Evolutionary conservation across 345 rosid species (phyloP).

Genomic region (Bruguiera gymnorhiza): DNA sequence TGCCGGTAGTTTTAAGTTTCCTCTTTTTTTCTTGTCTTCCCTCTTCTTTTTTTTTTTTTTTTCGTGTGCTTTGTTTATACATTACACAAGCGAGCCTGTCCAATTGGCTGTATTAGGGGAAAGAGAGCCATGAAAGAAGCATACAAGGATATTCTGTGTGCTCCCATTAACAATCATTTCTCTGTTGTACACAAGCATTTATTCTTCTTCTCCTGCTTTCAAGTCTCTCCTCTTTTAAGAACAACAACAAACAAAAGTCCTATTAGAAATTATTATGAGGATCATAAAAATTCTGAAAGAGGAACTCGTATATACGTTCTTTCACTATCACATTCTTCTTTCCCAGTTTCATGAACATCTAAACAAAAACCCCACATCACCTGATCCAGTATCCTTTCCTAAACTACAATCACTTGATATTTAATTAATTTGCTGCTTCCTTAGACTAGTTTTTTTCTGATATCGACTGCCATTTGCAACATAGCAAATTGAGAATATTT

Average conservation of each 20-base stretch:
- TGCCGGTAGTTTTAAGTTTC: not conserved
- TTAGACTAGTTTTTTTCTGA: not conserved
- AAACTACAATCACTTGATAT: not conserved
- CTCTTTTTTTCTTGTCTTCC: not conserved
- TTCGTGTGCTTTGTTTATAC: constrained; percentile 13
- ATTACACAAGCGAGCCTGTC: constrained; percentile 16
- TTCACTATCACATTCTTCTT: not conserved
- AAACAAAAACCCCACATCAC: not conserved
- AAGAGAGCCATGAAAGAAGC: constrained; percentile 11
- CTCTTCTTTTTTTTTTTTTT: not conserved
- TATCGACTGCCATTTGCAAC: too few relatives aligned
- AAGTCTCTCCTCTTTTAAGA: constrained; percentile 20
- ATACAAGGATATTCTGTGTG: constrained; percentile 23
- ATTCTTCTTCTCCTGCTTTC: constrained; percentile 12
- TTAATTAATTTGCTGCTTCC: not conserved
- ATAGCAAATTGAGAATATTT: not conserved
- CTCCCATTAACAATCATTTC: constrained; percentile 32
- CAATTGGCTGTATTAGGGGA: constrained; percentile 26
- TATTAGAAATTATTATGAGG: constrained; percentile 13
- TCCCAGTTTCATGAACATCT: not conserved
- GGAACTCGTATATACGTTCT: constrained; percentile 11
- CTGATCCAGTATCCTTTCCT: constrained; percentile 1
- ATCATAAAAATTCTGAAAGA: constrained; percentile 19
- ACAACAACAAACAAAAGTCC: constrained; percentile 11
- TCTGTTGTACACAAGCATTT: constrained; percentile 27